Base-by-base conservation (phyloP, 2,329 filamentous ascomycete species). In the Neonectria coccinea region DNA sequence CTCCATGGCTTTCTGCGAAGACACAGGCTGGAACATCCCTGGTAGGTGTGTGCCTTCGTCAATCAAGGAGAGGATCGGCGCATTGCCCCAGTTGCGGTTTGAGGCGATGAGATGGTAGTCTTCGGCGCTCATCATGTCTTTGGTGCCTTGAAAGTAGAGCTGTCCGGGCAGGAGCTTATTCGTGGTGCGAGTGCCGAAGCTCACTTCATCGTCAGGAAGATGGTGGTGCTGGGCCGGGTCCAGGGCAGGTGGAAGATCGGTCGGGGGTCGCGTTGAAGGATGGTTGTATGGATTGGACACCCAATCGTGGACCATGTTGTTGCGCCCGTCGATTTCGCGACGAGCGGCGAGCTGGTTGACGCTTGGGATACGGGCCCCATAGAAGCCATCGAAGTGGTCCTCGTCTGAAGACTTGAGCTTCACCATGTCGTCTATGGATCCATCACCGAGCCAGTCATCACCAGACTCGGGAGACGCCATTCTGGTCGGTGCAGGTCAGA, bases 1-100 rank as follows among this genome's bases (percentile, higher is more conserved):
- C 47, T 81, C 80, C 18, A 89, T 89, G 10, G 86, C 86, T 16
- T 79, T 85, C 45, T 86, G 80, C 1, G 86, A 84, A 1, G 83
- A 81, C 56, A 81, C 77, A 1, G 85, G 86, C 66, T 88, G 86
- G 51, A 79, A 72, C n/a, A 74, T 29, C 29, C 29, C 29, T 10
- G 29, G 29, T 29, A 29, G 8, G 29, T 29, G 29, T 29, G 9
- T 74, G 8, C 71, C 73, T 18, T 73, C 73, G 6, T 69, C 72
- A 6, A 69, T 76, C 52, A 88, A 88, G 3, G 74, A 74, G 61
- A 82, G 83, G 4, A 79, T 70, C 1, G 86, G 86, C 1, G 80
- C 77, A 66, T 86, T 79, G 1, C 77, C 82, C 85, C 85, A 89
- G 42, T 80, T 80, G 48, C 80, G 81, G 60, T 81, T 78, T 41